Evolutionary conservation across 441 rosid species (phyloP).

Genomic region (Gossypium trilobum): DNA sequence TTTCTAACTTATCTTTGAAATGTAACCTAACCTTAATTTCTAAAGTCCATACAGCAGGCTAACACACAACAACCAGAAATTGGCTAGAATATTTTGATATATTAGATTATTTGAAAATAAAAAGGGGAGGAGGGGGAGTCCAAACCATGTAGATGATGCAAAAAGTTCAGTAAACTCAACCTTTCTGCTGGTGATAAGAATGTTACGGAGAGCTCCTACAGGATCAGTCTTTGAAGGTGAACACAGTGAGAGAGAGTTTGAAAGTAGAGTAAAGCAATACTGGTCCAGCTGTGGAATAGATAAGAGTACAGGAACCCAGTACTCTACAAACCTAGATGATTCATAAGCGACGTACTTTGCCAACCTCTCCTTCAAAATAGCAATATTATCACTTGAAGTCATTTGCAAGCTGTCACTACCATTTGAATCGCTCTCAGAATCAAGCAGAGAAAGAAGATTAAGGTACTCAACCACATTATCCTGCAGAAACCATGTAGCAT

Average conservation of each 20-base stretch:
- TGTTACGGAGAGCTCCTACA: constrained; percentile 52
- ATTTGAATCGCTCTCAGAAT: constrained; percentile 14
- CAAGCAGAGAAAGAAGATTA: constrained; percentile 31
- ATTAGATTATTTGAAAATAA: background rate
- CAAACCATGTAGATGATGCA: constrained; percentile 4
- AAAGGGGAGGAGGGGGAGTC: background rate
- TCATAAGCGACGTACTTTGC: constrained; percentile 31
- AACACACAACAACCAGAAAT: background rate
- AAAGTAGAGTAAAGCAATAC: constrained; percentile 65
- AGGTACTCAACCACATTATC: constrained; percentile 28
- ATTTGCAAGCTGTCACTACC: constrained; percentile 11
- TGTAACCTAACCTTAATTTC: constrained; percentile 2
- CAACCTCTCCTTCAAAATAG: constrained; percentile 35
- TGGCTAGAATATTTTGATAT: background rate
- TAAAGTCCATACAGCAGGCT: background rate
- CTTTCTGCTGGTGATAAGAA: constrained; percentile 56
- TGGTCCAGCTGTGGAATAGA: constrained; percentile 81
- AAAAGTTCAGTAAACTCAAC: constrained; percentile 30
- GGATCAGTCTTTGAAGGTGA: constrained; percentile 49
- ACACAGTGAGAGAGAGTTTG: constrained; percentile 46
- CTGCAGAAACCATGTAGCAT: constrained; percentile 29
- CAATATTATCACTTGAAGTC: constrained; percentile 26
- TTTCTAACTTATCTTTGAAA: constrained; percentile 1
- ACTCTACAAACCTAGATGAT: constrained; percentile 56
- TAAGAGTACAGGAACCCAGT: constrained; percentile 82